Evolutionary conservation across 441 rosid genomes (phyloP).

Genomic region (Euphorbia schlechtendalii): DNA sequence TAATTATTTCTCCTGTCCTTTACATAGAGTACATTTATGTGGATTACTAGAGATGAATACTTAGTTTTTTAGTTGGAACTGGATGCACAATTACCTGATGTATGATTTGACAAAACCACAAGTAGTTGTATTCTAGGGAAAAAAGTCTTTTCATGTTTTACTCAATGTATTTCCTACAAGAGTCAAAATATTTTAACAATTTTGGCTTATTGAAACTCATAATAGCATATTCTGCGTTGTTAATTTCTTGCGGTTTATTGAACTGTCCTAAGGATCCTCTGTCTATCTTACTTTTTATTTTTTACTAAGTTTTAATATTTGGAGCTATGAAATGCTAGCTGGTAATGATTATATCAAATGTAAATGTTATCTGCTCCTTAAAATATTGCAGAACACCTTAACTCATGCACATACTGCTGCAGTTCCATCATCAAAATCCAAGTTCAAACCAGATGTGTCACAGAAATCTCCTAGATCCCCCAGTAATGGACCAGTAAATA

Average conservation of each 20-base stretch:
- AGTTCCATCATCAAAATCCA: slow-evolving; percentile 41
- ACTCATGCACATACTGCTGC: slow-evolving; percentile 42
- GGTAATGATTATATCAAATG: slow-evolving; percentile 9
- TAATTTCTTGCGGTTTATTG: background rate
- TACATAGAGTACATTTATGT: background rate
- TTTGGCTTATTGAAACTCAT: background rate
- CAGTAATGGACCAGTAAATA: slow-evolving; percentile 24
- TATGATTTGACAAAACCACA: background rate
- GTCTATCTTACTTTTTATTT: background rate
- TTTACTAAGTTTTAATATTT: slow-evolving; percentile 9
- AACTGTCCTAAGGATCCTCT: background rate
- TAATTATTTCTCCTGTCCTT: background rate
- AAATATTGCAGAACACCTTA: slow-evolving; percentile 46
- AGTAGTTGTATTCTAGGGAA: no score
- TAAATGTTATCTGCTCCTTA: slow-evolving; percentile 12
- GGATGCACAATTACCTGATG: background rate
- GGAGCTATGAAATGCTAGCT: background rate
- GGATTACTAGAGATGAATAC: background rate
- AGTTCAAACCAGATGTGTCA: slow-evolving; percentile 28
- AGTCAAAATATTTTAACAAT: no score
- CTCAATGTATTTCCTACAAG: no score
- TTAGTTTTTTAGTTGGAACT: background rate
- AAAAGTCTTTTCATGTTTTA: no score
- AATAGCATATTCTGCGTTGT: background rate
- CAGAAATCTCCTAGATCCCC: slow-evolving; percentile 33